phyloP scores from a whole-genome alignment of 306 rosid species.

The Vigna hirtella region DNA sequence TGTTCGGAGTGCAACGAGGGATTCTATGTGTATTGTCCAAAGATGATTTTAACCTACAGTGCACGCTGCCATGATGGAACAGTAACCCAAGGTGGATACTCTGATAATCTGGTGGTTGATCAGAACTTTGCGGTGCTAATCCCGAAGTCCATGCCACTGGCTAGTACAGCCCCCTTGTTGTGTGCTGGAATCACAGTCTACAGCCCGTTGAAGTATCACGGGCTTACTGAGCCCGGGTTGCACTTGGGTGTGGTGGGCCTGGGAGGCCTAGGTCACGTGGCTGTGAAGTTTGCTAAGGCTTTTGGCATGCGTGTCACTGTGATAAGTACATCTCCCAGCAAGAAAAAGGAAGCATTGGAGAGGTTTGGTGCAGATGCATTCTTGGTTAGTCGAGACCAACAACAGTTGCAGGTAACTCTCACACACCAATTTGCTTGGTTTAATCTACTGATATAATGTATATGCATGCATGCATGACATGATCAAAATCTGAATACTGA shows the following conservation, averaged over 20 bases:
- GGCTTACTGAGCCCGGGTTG: slow-evolving; percentile 40
- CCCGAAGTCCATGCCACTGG: slow-evolving; percentile 46
- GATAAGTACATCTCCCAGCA: slow-evolving; percentile 50
- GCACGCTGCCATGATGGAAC: slow-evolving; percentile 47
- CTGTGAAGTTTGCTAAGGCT: slow-evolving; percentile 67
- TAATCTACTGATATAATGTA: neutral
- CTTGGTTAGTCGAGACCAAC: slow-evolving; percentile 52
- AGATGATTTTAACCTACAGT: slow-evolving; percentile 40
- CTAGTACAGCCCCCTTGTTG: slow-evolving; percentile 51
- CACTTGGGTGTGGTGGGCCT: slow-evolving; percentile 60
- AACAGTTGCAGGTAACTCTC: slow-evolving; percentile 45
- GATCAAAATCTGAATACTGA: neutral
- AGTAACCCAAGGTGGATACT: slow-evolving; percentile 55
- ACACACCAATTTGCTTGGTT: neutral
- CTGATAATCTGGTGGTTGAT: slow-evolving; percentile 46
- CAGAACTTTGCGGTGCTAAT: slow-evolving; percentile 32
- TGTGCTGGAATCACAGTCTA: slow-evolving; percentile 64
- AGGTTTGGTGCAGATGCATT: slow-evolving; percentile 54
- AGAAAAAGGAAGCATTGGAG: slow-evolving; percentile 59
- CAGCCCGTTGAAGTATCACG: slow-evolving; percentile 55
- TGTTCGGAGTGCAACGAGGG: slow-evolving; percentile 44
- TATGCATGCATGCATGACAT: neutral
- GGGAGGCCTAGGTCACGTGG: slow-evolving; percentile 59
- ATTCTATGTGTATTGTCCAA: slow-evolving; percentile 51
- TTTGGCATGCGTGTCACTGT: slow-evolving; percentile 51